Conservation (phyloP, 2,329 filamentous ascomycete genomes). For the Dothidotthia symphoricarpi region DNA sequence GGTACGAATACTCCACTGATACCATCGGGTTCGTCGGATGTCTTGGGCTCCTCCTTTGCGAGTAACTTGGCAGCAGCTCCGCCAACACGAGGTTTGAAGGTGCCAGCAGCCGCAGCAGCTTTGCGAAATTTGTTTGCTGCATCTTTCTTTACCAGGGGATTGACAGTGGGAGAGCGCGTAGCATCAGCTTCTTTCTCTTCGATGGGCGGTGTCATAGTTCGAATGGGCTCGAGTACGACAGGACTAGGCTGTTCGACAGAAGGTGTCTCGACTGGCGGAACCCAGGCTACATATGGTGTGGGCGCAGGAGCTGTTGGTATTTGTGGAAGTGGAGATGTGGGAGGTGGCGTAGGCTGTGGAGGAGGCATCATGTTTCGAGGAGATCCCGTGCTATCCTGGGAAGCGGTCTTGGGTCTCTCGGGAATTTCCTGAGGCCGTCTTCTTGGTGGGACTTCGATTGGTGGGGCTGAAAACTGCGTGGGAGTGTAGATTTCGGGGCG, state of each 20-base stretch:
- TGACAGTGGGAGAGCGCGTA: too few species aligned
- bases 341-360: conserved; percentile 22
- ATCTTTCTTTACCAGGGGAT: conserved; percentile 53
- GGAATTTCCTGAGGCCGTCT: conserved; percentile 30
- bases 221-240: conserved; percentile 2
- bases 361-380: conserved; percentile 8
- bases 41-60: conserved; percentile 54
- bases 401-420: conserved; percentile 25
- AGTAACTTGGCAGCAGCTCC: conserved; percentile 79
- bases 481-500: conserved; percentile 26
- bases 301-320: conserved; percentile 11
- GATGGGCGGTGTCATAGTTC: conserved; percentile 30
- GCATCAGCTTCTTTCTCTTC: conserved; percentile 43
- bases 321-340: conserved; percentile 28
- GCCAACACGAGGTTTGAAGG: conserved; percentile 84
- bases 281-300: too few species aligned
- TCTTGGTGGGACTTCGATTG: conserved; percentile 24
- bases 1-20: conserved; percentile 87
- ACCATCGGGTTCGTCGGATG: conserved; percentile 74
- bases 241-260: too few species aligned
- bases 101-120: conserved; percentile 65
- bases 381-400: conserved; percentile 9
- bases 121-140: conserved; percentile 76
- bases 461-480: conserved; percentile 24
- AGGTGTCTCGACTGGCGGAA: conserved; percentile 40